phyloP scores from a whole-genome alignment of 2,329 filamentous ascomycete species.

The Colletotrichum endophyticum region DNA sequence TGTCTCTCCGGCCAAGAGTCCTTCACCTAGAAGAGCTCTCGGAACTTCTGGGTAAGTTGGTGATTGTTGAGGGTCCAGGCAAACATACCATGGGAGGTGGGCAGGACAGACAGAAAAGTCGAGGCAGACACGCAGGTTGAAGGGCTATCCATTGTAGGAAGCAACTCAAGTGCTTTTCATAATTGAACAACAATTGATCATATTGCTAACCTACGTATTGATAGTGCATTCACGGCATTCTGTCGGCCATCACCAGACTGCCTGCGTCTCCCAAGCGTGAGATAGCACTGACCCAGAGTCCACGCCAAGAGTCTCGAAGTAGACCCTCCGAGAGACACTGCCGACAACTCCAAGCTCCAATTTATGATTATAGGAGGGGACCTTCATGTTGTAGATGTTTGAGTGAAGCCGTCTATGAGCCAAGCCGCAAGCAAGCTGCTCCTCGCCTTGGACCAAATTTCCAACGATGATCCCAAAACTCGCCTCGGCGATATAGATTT shows the following conservation, averaged over 20 bases:
- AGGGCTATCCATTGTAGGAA: accelerated
- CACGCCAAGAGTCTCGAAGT: neutral
- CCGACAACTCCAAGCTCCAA: too few species aligned
- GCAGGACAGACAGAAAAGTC: neutral
- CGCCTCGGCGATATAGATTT: too few species aligned
- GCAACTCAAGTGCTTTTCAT: neutral
- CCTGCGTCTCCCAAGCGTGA: too few species aligned
- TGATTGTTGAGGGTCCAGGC: neutral
- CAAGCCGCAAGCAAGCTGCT: neutral
- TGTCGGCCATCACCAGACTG: neutral
- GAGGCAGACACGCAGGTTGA: neutral
- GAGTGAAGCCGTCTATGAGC: neutral
- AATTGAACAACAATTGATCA: too few species aligned
- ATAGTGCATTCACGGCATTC: neutral
- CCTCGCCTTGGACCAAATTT: neutral
- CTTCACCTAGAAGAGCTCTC: neutral
- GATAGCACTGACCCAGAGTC: neutral
- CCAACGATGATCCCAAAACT: too few species aligned
- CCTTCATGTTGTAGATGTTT: accelerated
- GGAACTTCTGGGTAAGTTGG: accelerated
- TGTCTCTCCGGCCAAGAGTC: neutral
- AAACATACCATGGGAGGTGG: accelerated
- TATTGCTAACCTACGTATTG: accelerated
- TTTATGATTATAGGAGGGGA: accelerated
- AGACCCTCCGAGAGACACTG: neutral